These are phyloP conservation scores for Monotropa hypopitys DNA, from an alignment of 179 eudicot species.

Conservation along the genomic window DNA sequence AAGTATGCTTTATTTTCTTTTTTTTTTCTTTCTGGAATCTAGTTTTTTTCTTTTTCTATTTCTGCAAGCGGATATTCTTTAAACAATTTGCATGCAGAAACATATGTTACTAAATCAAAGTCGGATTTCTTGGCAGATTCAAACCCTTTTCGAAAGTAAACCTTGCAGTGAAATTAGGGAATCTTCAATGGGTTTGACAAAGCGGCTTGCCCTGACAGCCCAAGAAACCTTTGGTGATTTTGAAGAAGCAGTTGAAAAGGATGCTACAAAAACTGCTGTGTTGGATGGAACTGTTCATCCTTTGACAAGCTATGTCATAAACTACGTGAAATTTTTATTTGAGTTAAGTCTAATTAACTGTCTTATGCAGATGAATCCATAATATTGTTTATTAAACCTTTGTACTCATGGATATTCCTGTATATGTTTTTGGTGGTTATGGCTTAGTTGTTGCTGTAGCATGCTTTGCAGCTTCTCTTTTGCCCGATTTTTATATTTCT, in stretches of 20 bases:
- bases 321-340: slow-evolving; percentile 83
- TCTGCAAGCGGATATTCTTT: not conserved
- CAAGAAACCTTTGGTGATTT: slow-evolving; percentile 92
- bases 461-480: not conserved
- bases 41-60: not conserved
- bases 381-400: not conserved
- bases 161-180: slow-evolving; percentile 79
- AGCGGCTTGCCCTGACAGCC: slow-evolving; percentile 91
- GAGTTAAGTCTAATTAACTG: slow-evolving; percentile 52
- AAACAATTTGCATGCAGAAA: not conserved
- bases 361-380: not conserved
- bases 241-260: slow-evolving; percentile 95
- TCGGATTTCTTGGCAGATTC: slow-evolving; percentile 44
- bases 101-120: not conserved
- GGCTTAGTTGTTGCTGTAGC: not conserved
- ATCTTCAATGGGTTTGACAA: slow-evolving; percentile 75
- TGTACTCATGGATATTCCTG: not conserved
- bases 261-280: slow-evolving; percentile 85
- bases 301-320: slow-evolving; percentile 92
- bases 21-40: not conserved
- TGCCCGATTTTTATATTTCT: not conserved
- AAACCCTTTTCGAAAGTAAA: slow-evolving; percentile 64
- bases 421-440: not conserved
- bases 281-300: slow-evolving; percentile 97
- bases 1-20: not conserved